These are phyloP conservation scores for Apophysomyces trapeziformis DNA, from an alignment of 371 early-diverging fungal species.

Conservation along the genomic window DNA sequence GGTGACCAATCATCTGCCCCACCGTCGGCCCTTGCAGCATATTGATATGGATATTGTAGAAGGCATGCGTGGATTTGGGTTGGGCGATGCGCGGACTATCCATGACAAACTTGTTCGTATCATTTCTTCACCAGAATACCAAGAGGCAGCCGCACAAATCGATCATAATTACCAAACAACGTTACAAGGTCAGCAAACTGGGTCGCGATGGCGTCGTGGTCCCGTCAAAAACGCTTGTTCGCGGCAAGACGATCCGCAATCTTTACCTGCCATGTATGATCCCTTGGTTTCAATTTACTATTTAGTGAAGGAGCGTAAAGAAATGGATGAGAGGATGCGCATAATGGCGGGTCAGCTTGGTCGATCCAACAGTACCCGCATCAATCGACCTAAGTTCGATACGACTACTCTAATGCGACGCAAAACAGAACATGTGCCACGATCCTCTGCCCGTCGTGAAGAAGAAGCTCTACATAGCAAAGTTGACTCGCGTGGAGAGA, in stretches of 20 bases:
- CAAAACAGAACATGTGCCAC: slow-evolving; percentile 21
- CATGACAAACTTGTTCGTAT: slow-evolving; percentile 29
- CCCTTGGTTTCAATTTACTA: slow-evolving; percentile 88
- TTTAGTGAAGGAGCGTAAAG: slow-evolving; percentile 76
- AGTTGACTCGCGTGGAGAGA: neutral
- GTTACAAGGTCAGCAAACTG: slow-evolving; percentile 9
- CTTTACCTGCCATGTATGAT: slow-evolving; percentile 55
- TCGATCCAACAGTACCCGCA: slow-evolving; percentile 23
- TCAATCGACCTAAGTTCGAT: neutral
- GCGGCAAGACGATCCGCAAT: slow-evolving; percentile 38
- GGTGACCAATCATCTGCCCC: slow-evolving; percentile 42
- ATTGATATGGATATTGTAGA: slow-evolving; percentile 44
- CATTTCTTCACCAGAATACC: slow-evolving; percentile 36
- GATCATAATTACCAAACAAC: slow-evolving; percentile 31
- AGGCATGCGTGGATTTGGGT: slow-evolving; percentile 55
- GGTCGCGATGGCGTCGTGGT: slow-evolving; percentile 29
- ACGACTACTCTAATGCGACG: slow-evolving; percentile 17
- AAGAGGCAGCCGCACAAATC: slow-evolving; percentile 39
- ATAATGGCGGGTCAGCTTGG: slow-evolving; percentile 28
- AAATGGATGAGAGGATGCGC: slow-evolving; percentile 2
- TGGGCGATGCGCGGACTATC: slow-evolving; percentile 40
- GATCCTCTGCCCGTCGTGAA: slow-evolving; percentile 8
- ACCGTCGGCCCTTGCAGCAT: slow-evolving; percentile 33
- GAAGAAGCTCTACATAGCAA: slow-evolving; percentile 25
- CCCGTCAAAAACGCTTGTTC: slow-evolving; percentile 13